These are phyloP conservation scores for Xylaria sp. DNA, from an alignment of 2,329 filamentous ascomycete genomes.

Conservation along the genomic window DNA sequence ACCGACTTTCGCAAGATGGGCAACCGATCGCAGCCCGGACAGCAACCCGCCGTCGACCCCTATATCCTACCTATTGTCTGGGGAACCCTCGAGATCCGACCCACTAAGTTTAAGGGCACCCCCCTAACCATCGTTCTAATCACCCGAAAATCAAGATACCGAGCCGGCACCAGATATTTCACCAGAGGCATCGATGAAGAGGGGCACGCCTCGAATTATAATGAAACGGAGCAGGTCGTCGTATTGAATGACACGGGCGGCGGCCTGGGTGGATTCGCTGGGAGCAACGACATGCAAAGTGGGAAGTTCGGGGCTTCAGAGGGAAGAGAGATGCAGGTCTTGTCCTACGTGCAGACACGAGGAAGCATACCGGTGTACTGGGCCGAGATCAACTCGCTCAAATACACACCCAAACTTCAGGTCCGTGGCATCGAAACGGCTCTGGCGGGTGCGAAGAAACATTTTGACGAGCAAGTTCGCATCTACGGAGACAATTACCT, in stretches of 20 bases:
- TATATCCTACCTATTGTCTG: constrained; percentile 96
- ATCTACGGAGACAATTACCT: constrained; percentile 96
- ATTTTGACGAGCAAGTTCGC: constrained; percentile 91
- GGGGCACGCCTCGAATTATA: constrained; percentile 97
- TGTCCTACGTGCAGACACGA: constrained; percentile 95
- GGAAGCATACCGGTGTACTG: constrained; percentile 96
- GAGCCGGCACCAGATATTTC: constrained; percentile 92
- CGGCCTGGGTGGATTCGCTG: constrained; percentile 78
- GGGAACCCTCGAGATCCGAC: constrained; percentile 90
- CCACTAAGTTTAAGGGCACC: constrained; percentile 82
- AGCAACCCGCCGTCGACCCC: constrained; percentile 79
- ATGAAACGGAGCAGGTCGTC: constrained; percentile 93
- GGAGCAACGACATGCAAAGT: constrained; percentile 75
- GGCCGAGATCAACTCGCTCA: constrained; percentile 92
- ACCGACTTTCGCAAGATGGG: constrained; percentile 79
- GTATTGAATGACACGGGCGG: constrained; percentile 81
- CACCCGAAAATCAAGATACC: constrained; percentile 83
- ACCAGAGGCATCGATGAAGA: constrained; percentile 91
- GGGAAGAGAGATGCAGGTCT: constrained; percentile 79
- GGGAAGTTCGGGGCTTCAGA: constrained; percentile 63
- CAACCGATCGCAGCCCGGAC: constrained; percentile 64
- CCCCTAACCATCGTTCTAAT: constrained; percentile 85
- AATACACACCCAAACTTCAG: constrained; percentile 89
- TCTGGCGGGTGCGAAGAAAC: constrained; percentile 74
- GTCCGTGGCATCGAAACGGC: constrained; percentile 83